Base-by-base conservation (phyloP, 108 stramenopile genomes). In the Cyclotella sp. region DNA sequence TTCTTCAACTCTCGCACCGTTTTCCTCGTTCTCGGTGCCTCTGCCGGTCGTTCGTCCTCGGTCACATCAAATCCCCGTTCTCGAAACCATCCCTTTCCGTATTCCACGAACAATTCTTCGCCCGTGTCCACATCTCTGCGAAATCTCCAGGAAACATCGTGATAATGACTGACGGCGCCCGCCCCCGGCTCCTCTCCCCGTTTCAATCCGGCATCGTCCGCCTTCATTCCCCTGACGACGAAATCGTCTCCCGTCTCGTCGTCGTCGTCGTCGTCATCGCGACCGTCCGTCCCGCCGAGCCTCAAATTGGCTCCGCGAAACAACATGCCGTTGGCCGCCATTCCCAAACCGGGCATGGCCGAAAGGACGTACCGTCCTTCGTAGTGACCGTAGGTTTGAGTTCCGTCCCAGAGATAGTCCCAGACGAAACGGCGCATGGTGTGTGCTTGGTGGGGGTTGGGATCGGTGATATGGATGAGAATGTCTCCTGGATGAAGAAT, bases 141-240 rank as follows among this genome's bases (percentile, higher is more conserved):
- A 0, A 83, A 76, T 21, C 49, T 21, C 26, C 81, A 61, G 0
- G 28, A 13, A 4, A 81, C 73, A 54, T 77, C 70, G 4, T 62
- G 19, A 71, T 87, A 86, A 29, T 71, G 67, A 42, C 86, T 66
- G 53, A 52, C 39, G 12, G 90, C 88, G 28, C 92, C 92, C 14
- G 66, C 64, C 0, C 87, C 88, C 11, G 81, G 73, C 72, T 89
- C 80, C 49, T 3, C 49, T 3, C 53, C 28, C 58, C 55, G 0
- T 1, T 61, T 67, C 30, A 21, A 4, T 41, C 41, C 27, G 34
- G 30, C 42, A 19, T 57, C 54, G 3, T 44, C 9, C 41, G 27
- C 22, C 5, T 16, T 16, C 1, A 60, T 30, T 24, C 42, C 64
- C 27, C 62, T 75, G 12, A 60, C 46, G 51, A 41, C 46, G 6